Evolutionary conservation across 2,329 filamentous ascomycete species (phyloP), one percentile per base, ranked within the genome.

Genomic region (Chrysosphaeria jannelii): DNA sequence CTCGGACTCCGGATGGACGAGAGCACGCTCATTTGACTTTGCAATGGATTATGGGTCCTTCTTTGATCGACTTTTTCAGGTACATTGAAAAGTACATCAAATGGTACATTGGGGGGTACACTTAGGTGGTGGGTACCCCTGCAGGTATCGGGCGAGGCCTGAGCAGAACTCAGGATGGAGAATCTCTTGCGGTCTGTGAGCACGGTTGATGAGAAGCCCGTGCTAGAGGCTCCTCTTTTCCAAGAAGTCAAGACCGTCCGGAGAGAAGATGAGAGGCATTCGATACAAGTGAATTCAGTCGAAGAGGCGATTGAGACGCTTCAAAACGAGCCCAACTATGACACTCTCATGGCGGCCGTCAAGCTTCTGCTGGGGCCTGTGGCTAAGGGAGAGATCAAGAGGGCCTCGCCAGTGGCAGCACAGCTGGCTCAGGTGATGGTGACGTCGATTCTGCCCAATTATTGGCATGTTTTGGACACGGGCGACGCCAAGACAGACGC

Each of bases 361-460:
- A 39, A 39, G 8, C 65, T 55, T 31, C 43, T 75, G 4, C 34
- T 40, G 13, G 22, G 25, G 2, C 23, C 25, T 34, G 41, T 21
- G 35, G 37, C 21, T 24, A 27, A 11, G 26, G 13, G 19, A 36
- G 55, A 57, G 32, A 52, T 81, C 23, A 48, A 51, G 21, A 41
- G 48, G 3, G 66, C 75, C 4, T 57, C 57, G 15, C 65, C 79
- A 2, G 46, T 61, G 29, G 59, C 64, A 27, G 64, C 75, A 11
- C 71, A 78, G 34, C 59, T 91, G 15, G 50, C 81, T 24, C 66
- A 78, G 36, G 47, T 60, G 3, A 46, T 97, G 17, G 62, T 88
- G 28, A 65, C 57, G 10, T 59, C 65, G 15, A 78, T 71, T 13
- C 48, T 76, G 6, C 71, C 74, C 2, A 72, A 79, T 37, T 89